Base-by-base conservation (phyloP, 73 alveolate genomes). In the Tetrahymena borealis region DNA sequence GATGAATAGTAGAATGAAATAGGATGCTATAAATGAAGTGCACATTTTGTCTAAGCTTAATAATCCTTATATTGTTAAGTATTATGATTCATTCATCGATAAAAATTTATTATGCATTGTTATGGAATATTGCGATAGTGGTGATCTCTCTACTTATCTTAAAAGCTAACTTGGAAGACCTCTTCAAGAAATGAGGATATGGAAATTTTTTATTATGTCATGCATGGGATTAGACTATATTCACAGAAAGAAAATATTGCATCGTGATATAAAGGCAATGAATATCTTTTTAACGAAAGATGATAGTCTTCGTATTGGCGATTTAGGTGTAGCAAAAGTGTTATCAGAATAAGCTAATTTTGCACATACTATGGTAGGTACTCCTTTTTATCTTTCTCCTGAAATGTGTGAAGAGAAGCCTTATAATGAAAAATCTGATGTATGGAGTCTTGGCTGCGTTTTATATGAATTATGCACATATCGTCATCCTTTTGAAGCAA, bases 311-410 rank as follows among this genome's bases (percentile, higher is more conserved):
- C 94, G 97, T 79, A 96, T 98, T 20, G 99, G 99, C n/a, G 99
- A 98, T 94, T 95, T 98, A 32, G 98, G 98, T 13, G 99, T 97
- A 10, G 96, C 98, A 33, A 95, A 94, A 92, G 39, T 93, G 8
- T 33, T 95, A 38, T 60, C 79, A 24, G 94, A 91, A 20, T 38
- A 91, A 78, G 91, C 78, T 20, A 95, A 93, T 37, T 94, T 93
- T 78, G 96, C 96, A 3, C 36, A 39, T 28, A 95, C 96, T 39
- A 91, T 94, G 93, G 96, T 97, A 39, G 99, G 99, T 7, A 98
- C 99, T 4, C 99, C 99, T 1, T 98, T 97, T 97, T 98, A 98
- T 96, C 93, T 98, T 92, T 98, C 99, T 12, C 99, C 99, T 2
- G 99, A 98, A 97, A 91, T 98, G 92, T 98, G 99, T 60, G 98